Evolutionary conservation across 768 basidiomycete genomes (phyloP), one percentile per base, ranked within the genome.

Genomic region (Zangia roseola): DNA sequence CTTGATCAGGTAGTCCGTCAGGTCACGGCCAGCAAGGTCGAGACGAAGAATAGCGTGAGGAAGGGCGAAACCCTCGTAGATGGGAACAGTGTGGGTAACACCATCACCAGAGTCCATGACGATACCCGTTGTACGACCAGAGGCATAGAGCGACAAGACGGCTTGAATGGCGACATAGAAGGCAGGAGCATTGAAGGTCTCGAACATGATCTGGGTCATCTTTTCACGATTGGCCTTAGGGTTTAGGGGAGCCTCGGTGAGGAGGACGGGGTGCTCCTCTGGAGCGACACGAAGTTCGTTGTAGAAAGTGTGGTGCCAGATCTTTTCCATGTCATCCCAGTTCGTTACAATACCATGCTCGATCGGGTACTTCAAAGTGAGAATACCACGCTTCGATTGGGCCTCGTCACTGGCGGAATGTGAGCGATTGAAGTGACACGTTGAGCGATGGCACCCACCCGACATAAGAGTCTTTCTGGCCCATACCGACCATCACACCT

Each of bases 251-350:
- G 85, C 84, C 64, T 86, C 84, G 39, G 85, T 86, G 56, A 86
- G 75, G 7, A 86, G 70, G 55, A 86, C 80, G 28, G 84, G 85
- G 70, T 86, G 85, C 63, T 87, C 86, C 65, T 87, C 85, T 10
- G 84, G 84, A 4, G 86, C 85, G 49, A 86, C 84, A 67, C 86
- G 84, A 51, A 87, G 78, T 62, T 86, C 86, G 62, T 87, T 86
- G 74, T 86, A 94, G 74, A 94, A 95, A 26, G 93, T 94, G 77
- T 94, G 92, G 70, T 94, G 91, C 92, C 92, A 95, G 69, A 94
- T 94, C 76, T 94, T 94, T 77, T 95, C 94, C 92, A 94, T 94
- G 73, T 94, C 93, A 63, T 94, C 94, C 94, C 94, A 97, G 83
- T 97, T 94, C 71, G 92, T 94, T 69, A 95, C 89, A 65, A 92